Percentiles rank a stretch among this genome's conserved stretches.
Conservation (phyloP, 192 early-diverging fungal species). For the Entrophospora sp. region DNA sequence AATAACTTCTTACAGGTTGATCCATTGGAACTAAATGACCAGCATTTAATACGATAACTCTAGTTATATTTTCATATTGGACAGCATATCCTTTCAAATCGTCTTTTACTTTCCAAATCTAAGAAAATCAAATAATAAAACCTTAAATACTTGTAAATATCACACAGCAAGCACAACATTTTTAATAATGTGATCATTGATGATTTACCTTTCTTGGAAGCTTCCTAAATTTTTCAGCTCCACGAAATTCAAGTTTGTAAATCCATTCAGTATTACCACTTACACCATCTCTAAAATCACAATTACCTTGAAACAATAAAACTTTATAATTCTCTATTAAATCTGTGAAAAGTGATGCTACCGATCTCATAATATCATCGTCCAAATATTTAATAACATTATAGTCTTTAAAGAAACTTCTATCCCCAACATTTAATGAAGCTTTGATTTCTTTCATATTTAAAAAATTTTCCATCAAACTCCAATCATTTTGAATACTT, state of each 20-base stretch:
- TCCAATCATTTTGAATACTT: conserved; percentile 51
- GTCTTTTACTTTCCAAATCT: conserved; percentile 28
- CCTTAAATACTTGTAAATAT: conserved; percentile 19
- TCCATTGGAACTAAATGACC: conserved; percentile 71
- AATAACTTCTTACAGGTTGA: conserved; percentile 29
- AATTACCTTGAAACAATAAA: conserved; percentile 72
- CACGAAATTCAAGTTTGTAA: conserved; percentile 43
- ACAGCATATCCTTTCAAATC: conserved; percentile 53
- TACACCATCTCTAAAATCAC: conserved; percentile 77
- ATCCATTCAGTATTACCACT: conserved; percentile 62
- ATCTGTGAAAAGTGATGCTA: too few relatives aligned
- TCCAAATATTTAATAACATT: conserved; percentile 43
- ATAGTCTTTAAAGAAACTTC: conserved; percentile 40
- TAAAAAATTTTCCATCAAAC: conserved; percentile 51
- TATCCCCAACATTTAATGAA: conserved; percentile 52
- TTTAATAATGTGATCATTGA: conserved; percentile 20
- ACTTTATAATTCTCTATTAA: too few relatives aligned
- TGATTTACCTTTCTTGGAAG: conserved; percentile 40
- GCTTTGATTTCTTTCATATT: conserved; percentile 42
- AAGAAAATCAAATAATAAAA: background rate
- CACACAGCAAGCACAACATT: too few relatives aligned
- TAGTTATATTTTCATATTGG: conserved; percentile 39
- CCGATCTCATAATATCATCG: too few relatives aligned
- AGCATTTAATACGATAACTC: conserved; percentile 55
- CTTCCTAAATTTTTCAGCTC: conserved; percentile 37